Evolutionary conservation across 2,329 filamentous ascomycete species (phyloP).

Genomic region (Rutstroemia sp.): DNA sequence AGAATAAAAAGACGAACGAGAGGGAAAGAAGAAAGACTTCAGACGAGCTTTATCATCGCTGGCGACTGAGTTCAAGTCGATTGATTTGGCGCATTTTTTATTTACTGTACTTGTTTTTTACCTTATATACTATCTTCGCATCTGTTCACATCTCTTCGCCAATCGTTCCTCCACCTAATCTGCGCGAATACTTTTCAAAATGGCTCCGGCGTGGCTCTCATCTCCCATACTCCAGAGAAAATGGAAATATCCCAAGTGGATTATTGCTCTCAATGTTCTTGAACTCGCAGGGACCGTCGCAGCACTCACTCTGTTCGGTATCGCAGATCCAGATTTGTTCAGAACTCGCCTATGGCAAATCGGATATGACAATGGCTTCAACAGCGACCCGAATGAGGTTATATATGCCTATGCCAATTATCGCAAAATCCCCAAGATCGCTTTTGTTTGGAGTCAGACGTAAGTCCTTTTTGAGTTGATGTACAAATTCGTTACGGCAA

Average conservation of each 20-base stretch:
- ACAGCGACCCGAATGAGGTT: slow-evolving; percentile 62
- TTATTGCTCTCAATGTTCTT: slow-evolving; percentile 49
- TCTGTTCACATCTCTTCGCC: not conserved
- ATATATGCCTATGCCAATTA: slow-evolving; percentile 71
- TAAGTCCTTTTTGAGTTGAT: slow-evolving; percentile 37
- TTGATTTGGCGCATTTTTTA: not conserved
- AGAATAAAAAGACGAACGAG: not conserved
- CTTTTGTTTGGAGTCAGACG: slow-evolving; percentile 67
- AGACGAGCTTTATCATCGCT: not conserved
- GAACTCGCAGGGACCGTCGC: slow-evolving; percentile 61
- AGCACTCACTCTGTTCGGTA: slow-evolving; percentile 61
- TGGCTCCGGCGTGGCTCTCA: slow-evolving; percentile 2
- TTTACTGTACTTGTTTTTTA: too few relatives aligned
- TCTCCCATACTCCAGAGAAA: slow-evolving; percentile 19
- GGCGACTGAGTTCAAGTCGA: slow-evolving; percentile 4
- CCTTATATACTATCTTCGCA: not conserved
- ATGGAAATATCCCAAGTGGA: slow-evolving; percentile 41
- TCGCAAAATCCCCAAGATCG: slow-evolving; percentile 49
- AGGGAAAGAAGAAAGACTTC: not conserved
- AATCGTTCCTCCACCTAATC: not conserved
- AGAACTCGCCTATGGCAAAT: slow-evolving; percentile 67
- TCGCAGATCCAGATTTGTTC: slow-evolving; percentile 66
- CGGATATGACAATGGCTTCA: slow-evolving; percentile 63
- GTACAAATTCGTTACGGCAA: not conserved
- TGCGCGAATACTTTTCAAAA: not conserved